Evolutionary conservation across 441 rosid species (phyloP), one percentile per base, ranked within the genome.

Genomic region (Brassica hybrid): DNA sequence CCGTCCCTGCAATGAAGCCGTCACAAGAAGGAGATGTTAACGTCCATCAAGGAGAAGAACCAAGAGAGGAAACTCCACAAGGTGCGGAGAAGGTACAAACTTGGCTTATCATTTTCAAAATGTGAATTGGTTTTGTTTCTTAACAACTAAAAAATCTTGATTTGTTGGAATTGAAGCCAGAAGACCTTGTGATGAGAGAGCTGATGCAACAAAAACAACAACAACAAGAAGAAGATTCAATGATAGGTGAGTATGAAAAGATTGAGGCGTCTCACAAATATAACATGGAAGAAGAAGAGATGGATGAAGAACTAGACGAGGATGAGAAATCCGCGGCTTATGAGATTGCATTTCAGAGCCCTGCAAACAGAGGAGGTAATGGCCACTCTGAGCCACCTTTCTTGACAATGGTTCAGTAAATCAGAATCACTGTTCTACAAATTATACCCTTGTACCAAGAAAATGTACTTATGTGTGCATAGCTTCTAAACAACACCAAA

Each of bases 151-250:
- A 75, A 34, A 69, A 65, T 71, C 68, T 79, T 41, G 64, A 58
- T 70, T 77, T 77, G 84, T 83, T 83, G 73, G 66, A 68, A 81
- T 81, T 92, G 96, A 92, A 92, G 97, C 96, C 94, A 92, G 97
- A 89, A 89, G 94, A 88, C 90, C 87, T 83, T 83, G 85, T 92
- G 94, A 90, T 90, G 94, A 90, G 85, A 84, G 92, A 88, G 89
- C 57, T 84, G 85, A 84, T 77, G 67, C 80, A 82, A 36, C 83
- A 74, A 74, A 80, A 78, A 38, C 73, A 30, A 32, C 71, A 81
- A 19, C 69, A 79, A n/a, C n/a, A n/a, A n/a, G n/a, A n/a, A 10
- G 61, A 30, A 48, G 73, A 80, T 10, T 64, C 85, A 67, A 59
- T 78, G 81, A 82, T 71, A 58, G 83, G 84, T 71, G 86, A 76